A percentile compares a stretch with the other conserved stretches of the same genome.
phyloP scores from a whole-genome alignment of 116 monocot genomes.

The Cymodocea nodosa region DNA sequence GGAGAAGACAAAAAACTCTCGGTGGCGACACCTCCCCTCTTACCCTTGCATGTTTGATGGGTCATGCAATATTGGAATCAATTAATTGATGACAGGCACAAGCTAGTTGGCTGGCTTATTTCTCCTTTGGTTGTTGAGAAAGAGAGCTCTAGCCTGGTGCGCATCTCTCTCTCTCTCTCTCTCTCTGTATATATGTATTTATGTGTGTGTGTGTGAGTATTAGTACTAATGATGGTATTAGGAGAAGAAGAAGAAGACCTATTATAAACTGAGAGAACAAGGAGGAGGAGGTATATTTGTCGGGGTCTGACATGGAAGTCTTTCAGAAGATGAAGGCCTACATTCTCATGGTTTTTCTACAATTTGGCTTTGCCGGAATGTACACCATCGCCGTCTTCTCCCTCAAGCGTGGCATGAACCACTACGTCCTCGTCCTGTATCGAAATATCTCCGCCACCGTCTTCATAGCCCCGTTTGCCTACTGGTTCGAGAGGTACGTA shows the following conservation, averaged over 20 bases:
- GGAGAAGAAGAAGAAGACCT: no score
- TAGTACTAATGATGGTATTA: no score
- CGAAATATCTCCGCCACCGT: slow-evolving; percentile 25
- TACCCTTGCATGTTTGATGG: no score
- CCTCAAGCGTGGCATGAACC: slow-evolving; percentile 23
- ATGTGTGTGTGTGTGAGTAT: neutral
- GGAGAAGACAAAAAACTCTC: neutral
- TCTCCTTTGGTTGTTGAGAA: no score
- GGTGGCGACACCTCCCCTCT: no score
- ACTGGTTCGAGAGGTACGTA: slow-evolving; percentile 32
- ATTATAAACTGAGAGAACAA: no score
- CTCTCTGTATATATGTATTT: neutral
- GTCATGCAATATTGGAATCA: no score
- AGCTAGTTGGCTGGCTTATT: no score
- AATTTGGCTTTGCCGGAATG: slow-evolving; percentile 18
- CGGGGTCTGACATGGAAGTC: neutral
- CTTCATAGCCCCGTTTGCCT: slow-evolving; percentile 33
- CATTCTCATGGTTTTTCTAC: slow-evolving; percentile 15
- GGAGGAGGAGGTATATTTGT: no score
- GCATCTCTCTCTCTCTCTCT: no score
- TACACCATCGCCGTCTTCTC: slow-evolving; percentile 16
- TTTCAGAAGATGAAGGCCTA: slow-evolving; percentile 13
- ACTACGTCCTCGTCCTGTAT: slow-evolving; percentile 21
- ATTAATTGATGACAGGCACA: no score
- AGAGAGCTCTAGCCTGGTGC: no score